Evolutionary conservation across 768 basidiomycete genomes (phyloP).

Genomic region (Rhodotorula kratochvilovae): DNA sequence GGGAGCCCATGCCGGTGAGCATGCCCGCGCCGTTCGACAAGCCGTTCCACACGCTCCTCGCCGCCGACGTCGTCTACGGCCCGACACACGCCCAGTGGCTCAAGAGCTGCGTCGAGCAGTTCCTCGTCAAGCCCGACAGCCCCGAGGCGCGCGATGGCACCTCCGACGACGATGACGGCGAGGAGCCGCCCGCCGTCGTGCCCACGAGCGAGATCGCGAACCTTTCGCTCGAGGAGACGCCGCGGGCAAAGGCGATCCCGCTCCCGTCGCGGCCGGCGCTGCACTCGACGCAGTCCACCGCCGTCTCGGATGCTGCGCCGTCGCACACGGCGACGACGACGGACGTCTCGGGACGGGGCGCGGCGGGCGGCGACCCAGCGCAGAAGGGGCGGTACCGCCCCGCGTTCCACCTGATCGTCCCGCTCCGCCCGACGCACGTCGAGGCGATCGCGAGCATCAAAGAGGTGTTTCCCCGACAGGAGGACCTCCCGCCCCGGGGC

Average conservation of each 20-base stretch:
- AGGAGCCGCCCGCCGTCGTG: not conserved
- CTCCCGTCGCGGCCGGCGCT: conserved; percentile 7
- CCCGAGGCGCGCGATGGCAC: not conserved
- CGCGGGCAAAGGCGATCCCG: not conserved
- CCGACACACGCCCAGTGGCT: conserved; percentile 70
- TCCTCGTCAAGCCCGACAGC: conserved; percentile 49
- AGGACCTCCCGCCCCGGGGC: conserved; percentile 4
- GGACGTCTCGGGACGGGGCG: not conserved
- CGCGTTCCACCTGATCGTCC: conserved; percentile 71
- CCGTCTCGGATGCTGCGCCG: conserved; percentile 11
- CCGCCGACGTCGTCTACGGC: conserved; percentile 76
- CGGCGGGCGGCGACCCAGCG: not conserved
- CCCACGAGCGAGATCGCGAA: conserved; percentile 1
- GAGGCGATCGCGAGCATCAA: conserved; percentile 53
- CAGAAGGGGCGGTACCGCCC: conserved; percentile 45
- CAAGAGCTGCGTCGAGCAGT: conserved; percentile 57
- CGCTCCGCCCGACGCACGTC: conserved; percentile 57
- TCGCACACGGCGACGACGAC: conserved; percentile 29
- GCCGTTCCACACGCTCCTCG: conserved; percentile 67
- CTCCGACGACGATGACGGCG: not conserved
- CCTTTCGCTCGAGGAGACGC: conserved; percentile 13
- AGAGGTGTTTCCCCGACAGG: conserved; percentile 25
- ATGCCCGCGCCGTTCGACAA: conserved; percentile 40
- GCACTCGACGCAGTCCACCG: conserved; percentile 1
- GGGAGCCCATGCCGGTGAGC: conserved; percentile 4